Evolutionary conservation across 768 basidiomycete species (phyloP).

Genomic region (Jaapia argillacea): DNA sequence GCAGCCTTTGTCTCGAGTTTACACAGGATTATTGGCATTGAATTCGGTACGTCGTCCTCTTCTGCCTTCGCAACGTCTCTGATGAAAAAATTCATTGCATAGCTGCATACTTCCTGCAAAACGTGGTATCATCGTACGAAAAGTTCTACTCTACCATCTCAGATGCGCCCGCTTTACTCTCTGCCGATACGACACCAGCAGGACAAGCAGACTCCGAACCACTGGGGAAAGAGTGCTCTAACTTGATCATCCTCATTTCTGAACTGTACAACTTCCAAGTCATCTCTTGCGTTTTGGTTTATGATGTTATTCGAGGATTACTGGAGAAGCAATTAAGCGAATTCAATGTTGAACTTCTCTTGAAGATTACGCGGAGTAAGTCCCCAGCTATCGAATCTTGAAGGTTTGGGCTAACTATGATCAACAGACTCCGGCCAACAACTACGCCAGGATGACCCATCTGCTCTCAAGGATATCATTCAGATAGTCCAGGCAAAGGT

Average conservation of each 20-base stretch:
- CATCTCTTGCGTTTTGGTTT: conserved; percentile 79
- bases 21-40: conserved; percentile 73
- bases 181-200: background rate
- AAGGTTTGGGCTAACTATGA: too few species aligned
- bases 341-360: conserved; percentile 74
- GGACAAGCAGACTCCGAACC: conserved; percentile 19
- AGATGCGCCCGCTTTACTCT: too few species aligned
- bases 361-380: conserved; percentile 79
- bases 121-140: conserved; percentile 59
- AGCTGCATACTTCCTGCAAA: conserved; percentile 84
- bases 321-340: conserved; percentile 59
- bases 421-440: conserved; percentile 90
- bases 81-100: conserved; percentile 1
- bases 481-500: conserved; percentile 69
- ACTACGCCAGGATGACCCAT: conserved; percentile 85
- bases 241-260: conserved; percentile 78
- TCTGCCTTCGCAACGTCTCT: too few species aligned
- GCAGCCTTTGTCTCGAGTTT: conserved; percentile 78
- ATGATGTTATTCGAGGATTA: conserved; percentile 77
- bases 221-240: conserved; percentile 80
- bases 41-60: conserved; percentile 60
- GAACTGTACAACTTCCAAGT: conserved; percentile 97
- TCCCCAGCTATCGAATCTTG: conserved; percentile 1
- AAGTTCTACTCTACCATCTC: conserved; percentile 30
- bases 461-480: conserved; percentile 86